Evolutionary conservation across 176 grass and related monocot genomes (phyloP), one percentile per base, ranked within the genome.

Genomic region (Cymbopogon citratus): DNA sequence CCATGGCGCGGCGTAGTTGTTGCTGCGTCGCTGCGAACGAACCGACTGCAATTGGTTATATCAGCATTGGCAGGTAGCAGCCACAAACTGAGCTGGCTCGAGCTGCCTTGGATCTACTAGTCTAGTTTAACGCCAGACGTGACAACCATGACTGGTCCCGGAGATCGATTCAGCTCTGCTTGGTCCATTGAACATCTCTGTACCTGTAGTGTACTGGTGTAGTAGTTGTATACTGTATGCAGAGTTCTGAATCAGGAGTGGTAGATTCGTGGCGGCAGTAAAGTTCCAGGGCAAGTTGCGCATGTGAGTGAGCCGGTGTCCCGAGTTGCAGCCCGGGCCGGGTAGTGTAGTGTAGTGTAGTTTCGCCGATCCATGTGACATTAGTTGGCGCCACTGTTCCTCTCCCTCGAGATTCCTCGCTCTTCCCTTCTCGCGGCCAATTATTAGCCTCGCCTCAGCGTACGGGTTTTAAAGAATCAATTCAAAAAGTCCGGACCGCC

Each of bases 281-380:
- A 83, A 79, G 72, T 74, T 83, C 40, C 5, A 2, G 46, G 26
- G 36, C 83, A 82, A 82, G 78, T 82, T 24, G 79, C 61, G 68
- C 83, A 71, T 70, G 82, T 52, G 60, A 49, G 79, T 86, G 87
- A 85, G 48, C 49, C 35, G 19, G 69, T 13, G 84, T 49, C n/a
- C 31, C 5, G 45, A 34, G 25, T 48, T 26, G 64, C 71, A 12
- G 83, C 46, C 46, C 49, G 13, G 71, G 78, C 69, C 49, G 46
- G 78, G 73, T 36, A 80, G 77, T 71, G 77, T 38, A 81, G 77
- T 71, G 71, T 89, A 31, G 31, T 33, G 31, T 33, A 33, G 82
- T 66, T 89, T 81, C 3, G 81, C 81, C 67, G 66, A 59, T 38
- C 73, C 88, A 82, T 83, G 88, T 86, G 88, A 86, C 74, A 73